Conservation (phyloP, 371 early-diverging fungal genomes). For the Mucor saturninus region DNA sequence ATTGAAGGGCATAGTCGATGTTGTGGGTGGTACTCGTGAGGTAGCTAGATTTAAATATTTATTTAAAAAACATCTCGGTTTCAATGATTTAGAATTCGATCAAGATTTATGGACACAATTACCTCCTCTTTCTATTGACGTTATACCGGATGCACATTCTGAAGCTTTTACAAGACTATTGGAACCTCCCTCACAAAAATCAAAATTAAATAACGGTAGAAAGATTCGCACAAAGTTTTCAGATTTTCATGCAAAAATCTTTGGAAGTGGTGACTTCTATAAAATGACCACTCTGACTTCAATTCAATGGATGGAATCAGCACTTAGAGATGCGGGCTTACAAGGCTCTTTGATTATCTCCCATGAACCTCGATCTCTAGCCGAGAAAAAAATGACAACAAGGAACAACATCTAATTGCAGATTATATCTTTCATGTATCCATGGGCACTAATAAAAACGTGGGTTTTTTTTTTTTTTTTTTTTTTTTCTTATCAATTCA, state of each 20-base stretch:
- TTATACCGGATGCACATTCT: constrained; percentile 50
- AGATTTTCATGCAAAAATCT: constrained; percentile 57
- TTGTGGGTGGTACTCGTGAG: constrained; percentile 60
- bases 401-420: constrained; percentile 1
- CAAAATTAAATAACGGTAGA: constrained; percentile 46
- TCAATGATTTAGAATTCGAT: constrained; percentile 22
- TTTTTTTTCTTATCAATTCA: no score
- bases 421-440: constrained; percentile 6
- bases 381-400: constrained; percentile 55
- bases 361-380: constrained; percentile 62
- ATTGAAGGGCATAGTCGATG: constrained; percentile 46
- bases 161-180: constrained; percentile 45
- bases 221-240: constrained; percentile 51
- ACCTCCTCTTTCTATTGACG: constrained; percentile 31
- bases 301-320: constrained; percentile 60
- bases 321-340: constrained; percentile 55
- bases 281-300: constrained; percentile 64
- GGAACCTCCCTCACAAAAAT: constrained; percentile 30
- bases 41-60: constrained; percentile 42
- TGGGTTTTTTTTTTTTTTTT: no score
- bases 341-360: constrained; percentile 46
- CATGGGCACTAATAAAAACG: background rate
- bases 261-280: constrained; percentile 60
- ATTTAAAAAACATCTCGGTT: constrained; percentile 34
- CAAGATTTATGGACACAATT: constrained; percentile 35